Conservation (phyloP, 352 stramenopile species). For the Aphanomyces astaci region DNA sequence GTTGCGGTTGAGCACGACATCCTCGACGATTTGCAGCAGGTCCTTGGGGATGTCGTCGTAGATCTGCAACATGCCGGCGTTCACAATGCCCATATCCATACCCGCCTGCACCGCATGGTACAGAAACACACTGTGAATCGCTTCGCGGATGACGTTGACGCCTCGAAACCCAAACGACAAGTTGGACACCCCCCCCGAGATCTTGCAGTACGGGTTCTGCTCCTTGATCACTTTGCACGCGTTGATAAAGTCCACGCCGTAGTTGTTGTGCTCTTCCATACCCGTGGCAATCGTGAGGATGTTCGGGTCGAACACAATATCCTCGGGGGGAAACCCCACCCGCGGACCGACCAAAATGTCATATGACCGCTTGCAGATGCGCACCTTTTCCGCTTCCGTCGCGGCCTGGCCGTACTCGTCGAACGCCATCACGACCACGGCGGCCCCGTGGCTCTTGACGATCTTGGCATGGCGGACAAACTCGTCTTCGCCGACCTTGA, state of each 20-base stretch:
- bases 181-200: slow-evolving; percentile 95
- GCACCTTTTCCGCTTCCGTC: slow-evolving; percentile 92
- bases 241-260: slow-evolving; percentile 97
- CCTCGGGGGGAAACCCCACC: slow-evolving; percentile 91
- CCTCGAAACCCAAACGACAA: slow-evolving; percentile 95
- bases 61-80: slow-evolving; percentile 82
- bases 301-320: slow-evolving; percentile 98
- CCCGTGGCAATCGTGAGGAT: slow-evolving; percentile 96
- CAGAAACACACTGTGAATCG: slow-evolving; percentile 95
- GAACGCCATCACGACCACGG: slow-evolving; percentile 97
- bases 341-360: slow-evolving; percentile 93
- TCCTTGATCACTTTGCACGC: slow-evolving; percentile 92
- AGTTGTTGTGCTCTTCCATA: slow-evolving; percentile 97
- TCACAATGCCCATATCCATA: slow-evolving; percentile 99
- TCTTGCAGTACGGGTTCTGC: slow-evolving; percentile 92
- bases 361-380: slow-evolving; percentile 98
- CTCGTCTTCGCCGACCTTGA: slow-evolving; percentile 95
- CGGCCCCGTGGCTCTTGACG: slow-evolving; percentile 91
- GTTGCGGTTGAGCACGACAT: slow-evolving; percentile 91
- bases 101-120: slow-evolving; percentile 92
- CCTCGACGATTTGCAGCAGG: slow-evolving; percentile 85
- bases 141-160: slow-evolving; percentile 96
- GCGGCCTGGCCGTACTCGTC: slow-evolving; percentile 95
- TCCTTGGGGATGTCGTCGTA: slow-evolving; percentile 83
- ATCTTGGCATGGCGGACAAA: slow-evolving; percentile 94